These are phyloP conservation scores for Babesia divergens DNA, from an alignment of 169 alveolate species.

Conservation along the genomic window DNA sequence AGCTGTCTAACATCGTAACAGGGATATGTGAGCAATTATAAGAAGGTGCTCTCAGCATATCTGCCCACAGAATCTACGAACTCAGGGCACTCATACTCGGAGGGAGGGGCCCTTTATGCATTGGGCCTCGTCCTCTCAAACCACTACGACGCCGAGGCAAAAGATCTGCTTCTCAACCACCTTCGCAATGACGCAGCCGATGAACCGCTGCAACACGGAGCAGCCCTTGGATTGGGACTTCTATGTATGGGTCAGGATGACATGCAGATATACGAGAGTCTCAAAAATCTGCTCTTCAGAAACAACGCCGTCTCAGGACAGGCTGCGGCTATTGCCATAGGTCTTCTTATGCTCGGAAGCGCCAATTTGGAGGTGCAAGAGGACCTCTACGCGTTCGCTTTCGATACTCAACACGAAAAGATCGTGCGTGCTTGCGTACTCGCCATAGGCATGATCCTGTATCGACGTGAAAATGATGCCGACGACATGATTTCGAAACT, in stretches of 20 bases:
- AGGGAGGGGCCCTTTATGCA: conserved; percentile 98
- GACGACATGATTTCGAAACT: conserved; percentile 86
- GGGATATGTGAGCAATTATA: conserved; percentile 52
- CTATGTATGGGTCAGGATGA: conserved; percentile 87
- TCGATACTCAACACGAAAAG: conserved; percentile 97
- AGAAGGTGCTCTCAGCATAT: conserved; percentile 58
- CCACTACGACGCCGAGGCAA: conserved; percentile 75
- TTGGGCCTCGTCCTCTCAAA: conserved; percentile 86
- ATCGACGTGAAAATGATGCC: conserved; percentile 91
- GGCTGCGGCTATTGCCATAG: conserved; percentile 97
- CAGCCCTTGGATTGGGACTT: conserved; percentile 95
- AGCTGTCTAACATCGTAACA: conserved; percentile 35
- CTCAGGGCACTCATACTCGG: conserved; percentile 77
- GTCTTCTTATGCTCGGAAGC: conserved; percentile 88
- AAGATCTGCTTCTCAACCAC: conserved; percentile 78
- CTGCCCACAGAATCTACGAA: conserved; percentile 43
- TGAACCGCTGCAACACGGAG: conserved; percentile 92
- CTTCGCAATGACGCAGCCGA: conserved; percentile 68
- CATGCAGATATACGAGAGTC: conserved; percentile 81
- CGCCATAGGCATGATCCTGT: conserved; percentile 91
- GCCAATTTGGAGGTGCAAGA: conserved; percentile 85
- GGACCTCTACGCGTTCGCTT: conserved; percentile 90
- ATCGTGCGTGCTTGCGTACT: conserved; percentile 94
- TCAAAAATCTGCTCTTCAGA: conserved; percentile 84
- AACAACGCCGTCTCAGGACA: conserved; percentile 96